A percentile compares a stretch with the other conserved stretches of the same genome.
These are phyloP conservation scores for Hymenoscyphus occultus DNA, from an alignment of 2,329 filamentous ascomycete species.

Conservation along the genomic window DNA sequence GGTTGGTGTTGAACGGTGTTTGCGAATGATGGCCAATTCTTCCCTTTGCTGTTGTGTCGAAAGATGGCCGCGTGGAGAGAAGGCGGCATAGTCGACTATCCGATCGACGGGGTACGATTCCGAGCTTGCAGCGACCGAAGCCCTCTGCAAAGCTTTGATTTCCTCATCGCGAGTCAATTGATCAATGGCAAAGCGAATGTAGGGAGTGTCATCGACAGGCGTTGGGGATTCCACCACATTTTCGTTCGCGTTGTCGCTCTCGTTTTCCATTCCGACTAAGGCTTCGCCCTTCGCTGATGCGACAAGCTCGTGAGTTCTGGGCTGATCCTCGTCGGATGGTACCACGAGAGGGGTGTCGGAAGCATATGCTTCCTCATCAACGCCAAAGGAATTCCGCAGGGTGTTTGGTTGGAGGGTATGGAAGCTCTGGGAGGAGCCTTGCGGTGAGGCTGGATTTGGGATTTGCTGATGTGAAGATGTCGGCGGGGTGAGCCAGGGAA, in stretches of 20 bases:
- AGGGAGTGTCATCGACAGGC: constrained; percentile 81
- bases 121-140: constrained; percentile 43
- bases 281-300: constrained; percentile 23
- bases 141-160: constrained; percentile 52
- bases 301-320: constrained; percentile 25
- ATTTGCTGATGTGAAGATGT: constrained; percentile 24
- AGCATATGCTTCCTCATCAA: constrained; percentile 27
- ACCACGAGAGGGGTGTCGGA: constrained; percentile 26
- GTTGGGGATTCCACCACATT: constrained; percentile 49
- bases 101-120: constrained; percentile 48
- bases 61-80: constrained; percentile 33
- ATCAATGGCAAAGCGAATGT: constrained; percentile 86
- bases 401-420: constrained; percentile 20
- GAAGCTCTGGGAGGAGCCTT: constrained; percentile 15
- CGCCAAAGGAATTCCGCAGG: constrained; percentile 20
- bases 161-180: constrained; percentile 76
- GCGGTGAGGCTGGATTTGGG: not conserved
- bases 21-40: constrained; percentile 36
- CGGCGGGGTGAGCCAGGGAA: constrained; percentile 31
- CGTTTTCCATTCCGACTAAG: constrained; percentile 22
- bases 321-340: constrained; percentile 34
- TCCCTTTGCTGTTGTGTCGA: constrained; percentile 29
- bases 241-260: constrained; percentile 14
- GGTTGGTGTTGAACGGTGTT: constrained; percentile 37
- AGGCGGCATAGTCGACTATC: constrained; percentile 45